Base-by-base conservation (phyloP, 805 yeast species). In the Ogataea thermomethanolica region DNA sequence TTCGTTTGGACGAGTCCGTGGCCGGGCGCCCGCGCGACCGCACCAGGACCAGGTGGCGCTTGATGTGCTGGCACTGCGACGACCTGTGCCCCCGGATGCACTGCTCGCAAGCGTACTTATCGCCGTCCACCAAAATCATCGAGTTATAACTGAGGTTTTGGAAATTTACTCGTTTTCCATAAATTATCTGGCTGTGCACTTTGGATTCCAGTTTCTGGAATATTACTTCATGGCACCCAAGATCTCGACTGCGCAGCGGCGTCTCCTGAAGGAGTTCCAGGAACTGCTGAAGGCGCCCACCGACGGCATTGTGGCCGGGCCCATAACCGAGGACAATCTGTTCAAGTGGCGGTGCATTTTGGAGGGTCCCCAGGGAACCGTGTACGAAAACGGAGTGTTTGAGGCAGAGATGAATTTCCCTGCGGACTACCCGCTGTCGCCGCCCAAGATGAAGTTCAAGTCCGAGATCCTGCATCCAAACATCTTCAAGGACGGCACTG, bases 281-380 rank as follows among this genome's bases (percentile, higher is more conserved):
- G 96, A 88, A 62, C 75, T 93, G 20, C 68, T 81, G 12, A 77
- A 76, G 49, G 95, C 90, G 47, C 83, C 95, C 0, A 96, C 97
- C 0, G 97, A 95, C 23, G 99, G 99, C 1, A 86, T 91, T 25
- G 78, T 89, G 5, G 99, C 99, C 0, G 95, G 95, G 1, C 99
- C 99, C 0, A 69, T 79, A 66, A 85, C 84, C 57, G 67, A 67
- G 33, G 63, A 66, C 15, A 68, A 77, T 47, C 53, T 81, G 17
- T 67, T 66, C 44, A 52, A 56, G 26, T 81, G 89, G 89, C 55
- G 58, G 12, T 78, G 83, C 14, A 51, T 58, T 1, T 63, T 81
- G 12, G 63, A 61, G 31, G 84, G 85, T 11, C 84, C 84, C 0
- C 44, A 49, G 3, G 76, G 69, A 24, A 73, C 85, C 2, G 73